Evolutionary conservation across 2,329 filamentous ascomycete species (phyloP), one percentile per base, ranked within the genome.

Genomic region (Lizonia empirigonia): DNA sequence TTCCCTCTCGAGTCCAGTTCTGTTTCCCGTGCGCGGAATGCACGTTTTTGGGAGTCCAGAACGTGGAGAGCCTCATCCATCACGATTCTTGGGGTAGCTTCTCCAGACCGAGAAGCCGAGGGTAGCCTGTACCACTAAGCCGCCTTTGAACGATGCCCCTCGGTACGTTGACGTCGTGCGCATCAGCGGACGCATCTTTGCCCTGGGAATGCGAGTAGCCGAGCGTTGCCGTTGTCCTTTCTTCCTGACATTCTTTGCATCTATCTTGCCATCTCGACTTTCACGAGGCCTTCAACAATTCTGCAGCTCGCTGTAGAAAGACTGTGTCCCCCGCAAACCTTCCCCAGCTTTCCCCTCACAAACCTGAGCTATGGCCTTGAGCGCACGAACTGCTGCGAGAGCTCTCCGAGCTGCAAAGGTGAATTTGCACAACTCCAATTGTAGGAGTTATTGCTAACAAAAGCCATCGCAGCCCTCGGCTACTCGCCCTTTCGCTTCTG

Each of bases 401-500:
- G 86, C 85, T 64, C 74, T 89, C 62, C 80, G 83, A 73, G 82
- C 82, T 63, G 73, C 87, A 51, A 84, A 83, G 77, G 87, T 89
- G 77, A 70, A 80, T 68, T 48, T 36, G 37, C 45, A 40, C 47
- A 35, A 16, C 7, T 5, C 12, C 15, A 27, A 55, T 50, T 48
- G 2, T n/a, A 10, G 9, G 3, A 2, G n/a, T 7, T 7, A 20
- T 19, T 37, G 44, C 57, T 69, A 24, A 68, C 50, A 55, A 38
- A 56, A 44, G 8, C 22, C 49, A 50, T 12, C 34, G 12, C 23
- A 73, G 70, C 67, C 65, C 45, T 68, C 64, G 19, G 53, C 59
- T 36, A 52, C 62, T 22, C 69, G 70, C 38, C 68, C 70, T 33
- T 62, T 73, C 51, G 59, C 60, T 46, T 68, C 70, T 51, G 67